Conservation (phyloP, 768 basidiomycete species). For the Sporobolomyces pararoseus region DNA sequence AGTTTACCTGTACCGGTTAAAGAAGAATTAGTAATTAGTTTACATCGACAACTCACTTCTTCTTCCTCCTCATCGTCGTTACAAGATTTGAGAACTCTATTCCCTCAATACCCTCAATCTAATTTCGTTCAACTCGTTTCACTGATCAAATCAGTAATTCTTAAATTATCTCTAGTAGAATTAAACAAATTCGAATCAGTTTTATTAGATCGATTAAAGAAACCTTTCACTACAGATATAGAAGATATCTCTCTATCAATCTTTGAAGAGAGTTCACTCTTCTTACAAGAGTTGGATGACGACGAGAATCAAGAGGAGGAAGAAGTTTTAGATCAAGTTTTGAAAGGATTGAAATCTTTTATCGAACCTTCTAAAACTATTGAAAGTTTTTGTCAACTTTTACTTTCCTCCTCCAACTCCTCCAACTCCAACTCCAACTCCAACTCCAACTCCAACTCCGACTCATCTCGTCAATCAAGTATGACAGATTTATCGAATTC, state of each 20-base stretch:
- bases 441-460: too few species aligned
- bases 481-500: too few species aligned
- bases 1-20: conserved; percentile 27
- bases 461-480: too few species aligned
- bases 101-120: conserved; percentile 8
- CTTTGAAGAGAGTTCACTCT: conserved; percentile 12
- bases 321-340: background rate
- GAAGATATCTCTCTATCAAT: conserved; percentile 20
- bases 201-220: conserved; percentile 11
- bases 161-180: background rate
- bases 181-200: conserved; percentile 12
- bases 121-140: conserved; percentile 23
- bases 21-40: conserved; percentile 17
- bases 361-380: conserved; percentile 28
- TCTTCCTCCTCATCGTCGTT: background rate
- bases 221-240: conserved; percentile 19
- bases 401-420: conserved; percentile 1
- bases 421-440: too few species aligned
- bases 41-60: background rate
- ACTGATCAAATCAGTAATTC: background rate
- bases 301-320: too few species aligned
- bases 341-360: conserved; percentile 1
- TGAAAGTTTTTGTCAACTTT: conserved; percentile 28
- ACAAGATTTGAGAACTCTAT: too few species aligned
- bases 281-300: too few species aligned